Conservation (phyloP, 2,329 filamentous ascomycete species). For the Leptographium flavum region DNA sequence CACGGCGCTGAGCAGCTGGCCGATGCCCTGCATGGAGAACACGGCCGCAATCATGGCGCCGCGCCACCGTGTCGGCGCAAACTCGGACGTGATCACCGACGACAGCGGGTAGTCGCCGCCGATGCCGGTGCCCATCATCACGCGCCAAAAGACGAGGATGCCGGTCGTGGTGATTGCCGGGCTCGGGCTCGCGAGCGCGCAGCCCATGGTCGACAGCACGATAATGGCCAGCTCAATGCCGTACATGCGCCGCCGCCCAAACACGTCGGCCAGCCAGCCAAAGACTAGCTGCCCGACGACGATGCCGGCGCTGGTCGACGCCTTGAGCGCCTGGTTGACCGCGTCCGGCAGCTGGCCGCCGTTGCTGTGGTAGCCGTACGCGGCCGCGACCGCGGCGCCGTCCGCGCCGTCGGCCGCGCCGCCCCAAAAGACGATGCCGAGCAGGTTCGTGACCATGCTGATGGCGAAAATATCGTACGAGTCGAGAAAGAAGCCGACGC, state of each 20-base stretch:
- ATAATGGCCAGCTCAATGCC: conserved; percentile 63
- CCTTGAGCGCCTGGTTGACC: conserved; percentile 63
- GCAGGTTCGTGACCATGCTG: conserved; percentile 54
- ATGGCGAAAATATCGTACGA: conserved; percentile 74
- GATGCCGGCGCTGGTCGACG: conserved; percentile 67
- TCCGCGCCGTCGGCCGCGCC: conserved; percentile 20
- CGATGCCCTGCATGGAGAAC: conserved; percentile 74
- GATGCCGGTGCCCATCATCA: conserved; percentile 65
- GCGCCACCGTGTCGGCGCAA: conserved; percentile 68
- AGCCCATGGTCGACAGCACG: conserved; percentile 54
- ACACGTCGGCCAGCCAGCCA: conserved; percentile 59
- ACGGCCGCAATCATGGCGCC: conserved; percentile 60
- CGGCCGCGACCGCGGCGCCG: conserved; percentile 18
- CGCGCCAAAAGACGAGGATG: conserved; percentile 59
- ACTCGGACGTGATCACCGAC: conserved; percentile 68
- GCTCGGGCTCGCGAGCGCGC: conserved; percentile 47
- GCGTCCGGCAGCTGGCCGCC: conserved; percentile 44
- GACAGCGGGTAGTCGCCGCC: conserved; percentile 73
- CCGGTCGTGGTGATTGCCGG: conserved; percentile 44
- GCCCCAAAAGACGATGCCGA: conserved; percentile 66
- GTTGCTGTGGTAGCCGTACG: conserved; percentile 34
- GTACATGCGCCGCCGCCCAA: conserved; percentile 72
- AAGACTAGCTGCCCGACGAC: conserved; percentile 66
- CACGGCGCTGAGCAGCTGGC: conserved; percentile 59
- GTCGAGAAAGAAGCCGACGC: conserved; percentile 73